Percentiles rank a stretch among this genome's conserved stretches.
phyloP scores from a whole-genome alignment of 371 early-diverging fungal species.

The Capniomyces stellatus region DNA sequence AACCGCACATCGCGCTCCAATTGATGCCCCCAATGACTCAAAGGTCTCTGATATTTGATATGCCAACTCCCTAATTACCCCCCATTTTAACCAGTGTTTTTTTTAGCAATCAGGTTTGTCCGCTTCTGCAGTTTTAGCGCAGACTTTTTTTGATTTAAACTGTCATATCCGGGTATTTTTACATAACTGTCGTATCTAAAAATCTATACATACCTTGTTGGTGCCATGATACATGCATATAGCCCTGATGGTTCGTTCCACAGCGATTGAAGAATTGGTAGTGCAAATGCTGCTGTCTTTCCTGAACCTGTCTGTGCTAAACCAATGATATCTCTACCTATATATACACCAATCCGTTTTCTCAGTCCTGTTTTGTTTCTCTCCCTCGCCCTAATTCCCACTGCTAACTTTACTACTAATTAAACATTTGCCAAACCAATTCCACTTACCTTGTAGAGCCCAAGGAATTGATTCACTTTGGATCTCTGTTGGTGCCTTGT shows the following conservation, averaged over 20 bases:
- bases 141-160: no score
- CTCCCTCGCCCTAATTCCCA: background rate
- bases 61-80: slow-evolving; percentile 68
- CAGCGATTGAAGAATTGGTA: slow-evolving; percentile 86
- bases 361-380: background rate
- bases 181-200: no score
- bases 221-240: slow-evolving; percentile 92
- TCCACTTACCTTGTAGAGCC: slow-evolving; percentile 45
- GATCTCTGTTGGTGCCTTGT: slow-evolving; percentile 84
- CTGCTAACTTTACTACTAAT: background rate
- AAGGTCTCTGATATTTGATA: slow-evolving; percentile 89
- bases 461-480: slow-evolving; percentile 79
- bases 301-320: slow-evolving; percentile 97
- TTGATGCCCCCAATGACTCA: slow-evolving; percentile 73
- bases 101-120: no score
- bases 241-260: slow-evolving; percentile 78
- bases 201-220: slow-evolving; percentile 44
- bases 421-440: background rate
- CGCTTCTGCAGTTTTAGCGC: no score
- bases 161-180: no score
- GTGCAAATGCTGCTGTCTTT: slow-evolving; percentile 93
- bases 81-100: no score
- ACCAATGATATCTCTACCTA: slow-evolving; percentile 78
- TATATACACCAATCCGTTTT: slow-evolving; percentile 1
- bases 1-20: slow-evolving; percentile 84